Evolutionary conservation across 2,329 filamentous ascomycete genomes (phyloP), one percentile per base, ranked within the genome.

Genomic region (Alternaria novae-zelandiae): DNA sequence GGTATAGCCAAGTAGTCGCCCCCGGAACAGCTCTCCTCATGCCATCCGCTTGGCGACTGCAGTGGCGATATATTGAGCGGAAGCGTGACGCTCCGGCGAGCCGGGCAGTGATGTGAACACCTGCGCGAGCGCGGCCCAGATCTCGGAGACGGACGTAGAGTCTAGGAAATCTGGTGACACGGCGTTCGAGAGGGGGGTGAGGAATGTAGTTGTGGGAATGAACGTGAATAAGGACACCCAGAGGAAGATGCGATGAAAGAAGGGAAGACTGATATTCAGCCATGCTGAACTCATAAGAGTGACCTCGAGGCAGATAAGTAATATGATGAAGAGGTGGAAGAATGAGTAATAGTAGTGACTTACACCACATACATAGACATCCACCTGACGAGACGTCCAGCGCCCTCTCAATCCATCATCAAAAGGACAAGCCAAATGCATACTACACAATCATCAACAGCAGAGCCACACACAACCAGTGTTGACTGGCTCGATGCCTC

Each of bases 171-270:
- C 36, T 1, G 36, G n/a, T 17, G n/a, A 41, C 36, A 10, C n/a
- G 36, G 11, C 8, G 36, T 11, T 41, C n/a, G 36, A 41, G 4
- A 41, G 36, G 36, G 9, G 17, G 36, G 36, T 41, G 8, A 17
- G 6, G 2, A 41, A 5, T 41, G 36, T 41, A 11, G 15, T 17
- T 3, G 5, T 41, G 4, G 9, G 3, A 10, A 7, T 41, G 36
- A 3, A 41, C n/a, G 36, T 41, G n/a, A 3, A 10, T 5, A 41
- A 41, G 36, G 3, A n/a, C 32, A 7, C 30, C 4, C 15, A 36
- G 4, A 36, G 15, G 1, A 41, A 17, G 9, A 41, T 2, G 11
- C 1, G 3, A 0, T 41, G 4, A 2, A n/a, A 41, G 0, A 17
- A 41, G 36, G 5, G 15, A 17, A 6, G 15, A 41, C 0, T 10